Evolutionary conservation across 768 basidiomycete genomes (phyloP).

Genomic region (Podaxis mareebaensis): DNA sequence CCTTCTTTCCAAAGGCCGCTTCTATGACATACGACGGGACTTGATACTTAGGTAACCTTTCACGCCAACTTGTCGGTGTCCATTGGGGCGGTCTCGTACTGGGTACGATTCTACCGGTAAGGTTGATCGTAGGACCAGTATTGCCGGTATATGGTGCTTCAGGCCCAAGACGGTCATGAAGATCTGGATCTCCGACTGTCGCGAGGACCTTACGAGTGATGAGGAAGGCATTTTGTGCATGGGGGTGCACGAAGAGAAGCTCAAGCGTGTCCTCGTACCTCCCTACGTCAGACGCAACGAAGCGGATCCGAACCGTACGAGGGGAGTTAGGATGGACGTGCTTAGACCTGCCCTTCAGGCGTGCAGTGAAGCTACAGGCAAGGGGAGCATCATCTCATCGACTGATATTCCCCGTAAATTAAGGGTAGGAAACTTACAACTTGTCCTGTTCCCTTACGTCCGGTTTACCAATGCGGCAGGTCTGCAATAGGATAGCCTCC

Average conservation of each 20-base stretch:
- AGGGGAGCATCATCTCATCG: neutral
- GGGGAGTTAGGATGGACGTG: constrained; percentile 25
- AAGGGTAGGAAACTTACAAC: constrained; percentile 23
- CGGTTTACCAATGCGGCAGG: constrained; percentile 25
- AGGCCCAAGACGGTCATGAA: constrained; percentile 49
- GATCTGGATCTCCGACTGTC: constrained; percentile 48
- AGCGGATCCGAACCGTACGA: constrained; percentile 30
- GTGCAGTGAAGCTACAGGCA: constrained; percentile 32
- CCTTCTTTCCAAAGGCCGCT: constrained; percentile 28
- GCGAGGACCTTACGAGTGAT: constrained; percentile 47
- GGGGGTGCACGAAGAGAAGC: constrained; percentile 41
- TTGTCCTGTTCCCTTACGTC: constrained; percentile 23
- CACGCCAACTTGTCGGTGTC: constrained; percentile 37
- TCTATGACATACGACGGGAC: constrained; percentile 31
- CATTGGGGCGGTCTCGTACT: constrained; percentile 40
- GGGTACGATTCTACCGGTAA: constrained; percentile 32
- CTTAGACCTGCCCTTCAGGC: constrained; percentile 31
- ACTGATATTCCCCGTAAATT: neutral
- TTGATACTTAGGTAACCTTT: constrained; percentile 31
- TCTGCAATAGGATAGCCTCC: constrained; percentile 22
- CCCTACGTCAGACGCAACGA: constrained; percentile 40
- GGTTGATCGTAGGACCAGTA: constrained; percentile 25
- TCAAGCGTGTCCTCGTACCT: constrained; percentile 49
- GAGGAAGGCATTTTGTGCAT: constrained; percentile 37
- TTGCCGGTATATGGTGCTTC: constrained; percentile 41